Base-by-base conservation (phyloP, 176 grass and related monocot genomes). In the Triticum dicoccoides region DNA sequence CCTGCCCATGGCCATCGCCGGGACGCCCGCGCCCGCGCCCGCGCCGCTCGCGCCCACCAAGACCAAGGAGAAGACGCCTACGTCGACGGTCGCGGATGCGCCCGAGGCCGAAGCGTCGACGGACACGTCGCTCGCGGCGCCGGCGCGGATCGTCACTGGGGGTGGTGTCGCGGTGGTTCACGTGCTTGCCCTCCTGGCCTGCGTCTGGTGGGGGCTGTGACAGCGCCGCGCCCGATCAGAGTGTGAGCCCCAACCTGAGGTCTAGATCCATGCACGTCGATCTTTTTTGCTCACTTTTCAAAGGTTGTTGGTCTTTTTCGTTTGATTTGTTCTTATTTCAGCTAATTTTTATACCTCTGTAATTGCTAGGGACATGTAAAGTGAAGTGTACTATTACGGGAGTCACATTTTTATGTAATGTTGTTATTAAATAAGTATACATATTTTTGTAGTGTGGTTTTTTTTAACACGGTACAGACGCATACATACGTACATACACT, bases 1-100 rank as follows among this genome's bases (percentile, higher is more conserved):
- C 34, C 92, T 96, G 14, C 97, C 94, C 3, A 6, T 52, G 49
- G 87, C 73, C 30, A 83, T 99, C 18, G 96, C 89, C 69, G 90
- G 94, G 9, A 2, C 84, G n/a, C n/a, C 86, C 1, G 69, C 91
- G 1, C 87, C 94, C 0, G 90, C 92, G 0, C 86, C 95, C 0
- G 87, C 96, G 10, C 92, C 97, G 54, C 65, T 93, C 33, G 84
- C 90, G 4, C 70, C 75, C 8, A 11, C 58, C 11, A 68, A 82
- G 78, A 90, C 89, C 82, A 96, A 96, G 90, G 76, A 80, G 1
- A 98, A 98, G 58, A 29, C 88, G 11, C 76, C 83, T 1, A 27
- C 25, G 6, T 56, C 89, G 70, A 76, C 97, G 12, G 86, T 88
- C 5, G 82, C 85, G 5, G 85, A 90, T 49, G 66, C 89, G 44